A percentile compares a stretch with the other conserved stretches of the same genome.
Evolutionary conservation across 1,284 basidiomycete genomes (phyloP).

Genomic region (Schizopora paradoxa): DNA sequence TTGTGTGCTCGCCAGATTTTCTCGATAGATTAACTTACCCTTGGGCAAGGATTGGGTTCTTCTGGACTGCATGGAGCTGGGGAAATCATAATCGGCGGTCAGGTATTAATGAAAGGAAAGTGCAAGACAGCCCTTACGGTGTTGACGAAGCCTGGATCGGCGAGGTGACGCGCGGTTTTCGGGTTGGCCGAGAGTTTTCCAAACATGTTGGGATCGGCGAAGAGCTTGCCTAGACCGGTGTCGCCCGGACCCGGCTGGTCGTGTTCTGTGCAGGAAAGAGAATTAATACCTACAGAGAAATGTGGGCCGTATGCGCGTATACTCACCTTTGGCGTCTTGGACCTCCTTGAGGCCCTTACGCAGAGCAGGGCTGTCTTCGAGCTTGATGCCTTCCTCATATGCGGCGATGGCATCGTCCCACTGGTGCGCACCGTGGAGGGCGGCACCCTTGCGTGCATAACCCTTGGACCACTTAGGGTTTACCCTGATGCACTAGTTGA

Average conservation of each 20-base stretch:
- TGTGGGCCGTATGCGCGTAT: too few relatives aligned
- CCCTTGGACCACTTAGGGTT: constrained; percentile 89
- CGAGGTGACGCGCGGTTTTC: constrained; percentile 77
- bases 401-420: constrained; percentile 82
- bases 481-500: constrained; percentile 64
- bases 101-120: background rate
- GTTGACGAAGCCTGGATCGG: constrained; percentile 76
- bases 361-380: constrained; percentile 77
- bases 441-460: constrained; percentile 89
- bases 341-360: constrained; percentile 88
- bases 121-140: constrained; percentile 38
- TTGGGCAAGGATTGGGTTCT: constrained; percentile 57
- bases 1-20: background rate
- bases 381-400: constrained; percentile 76
- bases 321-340: constrained; percentile 67
- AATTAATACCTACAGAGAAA: constrained; percentile 12
- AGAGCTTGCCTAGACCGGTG: constrained; percentile 71
- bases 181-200: constrained; percentile 84
- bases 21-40: constrained; percentile 36
- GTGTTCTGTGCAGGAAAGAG: constrained; percentile 5
- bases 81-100: background rate
- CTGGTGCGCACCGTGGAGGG: constrained; percentile 79
- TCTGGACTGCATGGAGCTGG: constrained; percentile 57
- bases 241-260: constrained; percentile 25
- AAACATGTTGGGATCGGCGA: constrained; percentile 80